These are phyloP conservation scores for Lizonia empirigonia DNA, from an alignment of 2,329 filamentous ascomycete species.

Conservation along the genomic window DNA sequence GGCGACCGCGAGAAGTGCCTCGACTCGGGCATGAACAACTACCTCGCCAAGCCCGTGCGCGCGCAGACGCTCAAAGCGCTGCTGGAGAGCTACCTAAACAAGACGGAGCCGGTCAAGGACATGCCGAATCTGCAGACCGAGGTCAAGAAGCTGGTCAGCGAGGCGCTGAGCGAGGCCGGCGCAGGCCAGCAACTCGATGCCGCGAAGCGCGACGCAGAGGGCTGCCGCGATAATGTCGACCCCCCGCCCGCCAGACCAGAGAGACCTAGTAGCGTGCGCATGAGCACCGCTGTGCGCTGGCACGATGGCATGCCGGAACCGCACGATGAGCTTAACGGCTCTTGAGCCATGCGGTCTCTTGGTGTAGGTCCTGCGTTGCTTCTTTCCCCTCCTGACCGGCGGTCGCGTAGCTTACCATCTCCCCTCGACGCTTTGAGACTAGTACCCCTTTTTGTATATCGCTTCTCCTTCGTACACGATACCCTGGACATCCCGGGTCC, in stretches of 20 bases:
- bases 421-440: no score
- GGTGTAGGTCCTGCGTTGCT: no score
- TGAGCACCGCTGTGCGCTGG: conserved; percentile 13
- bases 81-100: conserved; percentile 69
- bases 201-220: not conserved
- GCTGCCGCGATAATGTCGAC: not conserved
- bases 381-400: no score
- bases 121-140: conserved; percentile 54
- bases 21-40: conserved; percentile 97
- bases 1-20: conserved; percentile 94
- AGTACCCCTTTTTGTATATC: no score
- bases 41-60: conserved; percentile 92
- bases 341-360: no score
- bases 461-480: no score
- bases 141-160: conserved; percentile 52
- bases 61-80: conserved; percentile 86
- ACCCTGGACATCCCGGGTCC: no score
- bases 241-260: not conserved
- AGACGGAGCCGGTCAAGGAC: conserved; percentile 47
- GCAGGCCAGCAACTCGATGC: conserved; percentile 4
- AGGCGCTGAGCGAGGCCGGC: conserved; percentile 32
- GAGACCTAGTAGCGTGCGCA: conserved; percentile 11
- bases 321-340: not conserved
- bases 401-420: no score
- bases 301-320: conserved; percentile 2